Evolutionary conservation across 2,329 filamentous ascomycete species (phyloP), one percentile per base, ranked within the genome.

Genomic region (Ampelomyces quisqualis): DNA sequence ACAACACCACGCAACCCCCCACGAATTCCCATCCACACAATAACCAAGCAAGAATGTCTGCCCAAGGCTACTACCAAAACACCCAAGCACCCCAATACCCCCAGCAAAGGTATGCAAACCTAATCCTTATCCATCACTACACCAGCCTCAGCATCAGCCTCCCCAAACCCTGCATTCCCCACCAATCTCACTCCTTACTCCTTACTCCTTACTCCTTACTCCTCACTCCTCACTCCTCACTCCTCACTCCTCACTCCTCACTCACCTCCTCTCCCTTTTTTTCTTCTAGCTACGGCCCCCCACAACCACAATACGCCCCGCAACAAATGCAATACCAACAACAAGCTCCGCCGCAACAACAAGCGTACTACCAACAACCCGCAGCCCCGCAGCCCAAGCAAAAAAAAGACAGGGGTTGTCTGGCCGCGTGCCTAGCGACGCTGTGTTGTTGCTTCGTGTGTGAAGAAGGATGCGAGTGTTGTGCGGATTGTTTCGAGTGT

Each of bases 391-490:
- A 70, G 18, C 69, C 71, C 34, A 67, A 69, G 47, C 63, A 74
- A 57, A 73, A 75, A 59, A 75, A 75, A 57, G 71, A 64, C 21
- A 24, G 62, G 10, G 60, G 62, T 7, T 66, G 62, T 40, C 45
- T 67, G 36, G 35, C 36, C n/a, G 58, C 60, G 28, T 65, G 62
- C 51, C 31, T 67, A 33, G 64, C 64, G 3, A 53, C 57, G 3
- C 46, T 84, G 24, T 83, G 80, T 70, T 84, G 80, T 62, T 83
- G 80, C 58, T 84, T 80, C 65, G 72, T 84, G 19, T 81, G 78
- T 55, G 80, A 82, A 58, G 80, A 83, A 65, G 73, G 76, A 19
- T 84, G 80, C 56, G 80, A 82, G 62, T 82, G 79, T 68, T 83
- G 80, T 58, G 69, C 74, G n/a, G 80, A 82, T 4, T 82, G 79